Evolutionary conservation across 257 asterid genomes (phyloP), one percentile per base, ranked within the genome.

Genomic region (Forsythia suspensa): DNA sequence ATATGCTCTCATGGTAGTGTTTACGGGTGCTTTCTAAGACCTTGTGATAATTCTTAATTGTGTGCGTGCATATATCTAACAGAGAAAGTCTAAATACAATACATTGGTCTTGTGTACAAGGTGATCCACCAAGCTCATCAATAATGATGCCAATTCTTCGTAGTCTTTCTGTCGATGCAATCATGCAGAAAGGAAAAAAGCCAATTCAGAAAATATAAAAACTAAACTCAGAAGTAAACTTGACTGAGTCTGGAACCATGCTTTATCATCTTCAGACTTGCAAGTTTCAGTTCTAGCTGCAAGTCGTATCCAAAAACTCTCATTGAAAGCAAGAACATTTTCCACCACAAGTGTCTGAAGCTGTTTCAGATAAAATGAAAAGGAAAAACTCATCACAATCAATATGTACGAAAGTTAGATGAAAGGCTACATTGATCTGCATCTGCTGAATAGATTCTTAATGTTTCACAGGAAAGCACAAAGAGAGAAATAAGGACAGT

Each of bases 181-280:
- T 21, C 70, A 63, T 63, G 80, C 48, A 77, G 76, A 29, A 75
- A 73, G 73, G 71, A 51, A 68, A 74, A 41, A 76, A 86, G 72
- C 73, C 75, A 71, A 80, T 67, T 72, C 61, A 76, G 76, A 66
- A 75, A 73, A 66, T 7, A 10, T 21, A 61, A 73, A 73, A n/a
- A 69, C 63, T 63, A 18, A 13, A 70, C 67, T 36, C 37, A 68
- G 83, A 73, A 46, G 66, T 57, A 63, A 81, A 81, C 73, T 65
- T 43, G 75, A 83, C 68, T 37, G 40, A 77, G 84, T 80, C 76
- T 77, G 79, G 89, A 85, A 81, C 76, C 97, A 77, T 91, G 88
- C 98, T 87, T 95, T 92, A 83, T 95, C 98, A 84, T 95, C 98
- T 36, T 93, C 97, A 18, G 98, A 93, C 87, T 90, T 93, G 94